These are phyloP conservation scores for Cercophora scortea DNA, from an alignment of 495 filamentous ascomycete genomes.

Conservation along the genomic window DNA sequence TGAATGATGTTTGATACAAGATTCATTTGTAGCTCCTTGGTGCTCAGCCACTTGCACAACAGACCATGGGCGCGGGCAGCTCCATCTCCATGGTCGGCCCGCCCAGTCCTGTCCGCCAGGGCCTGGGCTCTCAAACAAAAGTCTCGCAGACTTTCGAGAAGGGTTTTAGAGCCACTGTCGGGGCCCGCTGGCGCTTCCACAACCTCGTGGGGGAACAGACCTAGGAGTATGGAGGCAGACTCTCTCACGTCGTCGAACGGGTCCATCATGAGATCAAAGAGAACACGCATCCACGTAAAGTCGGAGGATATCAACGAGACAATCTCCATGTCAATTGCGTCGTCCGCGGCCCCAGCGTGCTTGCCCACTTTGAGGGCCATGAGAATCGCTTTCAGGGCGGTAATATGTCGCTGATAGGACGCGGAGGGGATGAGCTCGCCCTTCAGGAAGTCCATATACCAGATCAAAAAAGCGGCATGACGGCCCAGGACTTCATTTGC, in stretches of 20 bases:
- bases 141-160: constrained; percentile 19
- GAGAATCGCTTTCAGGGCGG: constrained; percentile 58
- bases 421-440: constrained; percentile 64
- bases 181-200: constrained; percentile 2
- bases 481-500: constrained; percentile 21
- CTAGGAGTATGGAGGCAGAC: constrained; percentile 51
- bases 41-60: constrained; percentile 33
- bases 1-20: constrained; percentile 40
- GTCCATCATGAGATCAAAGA: constrained; percentile 74
- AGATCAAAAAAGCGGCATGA: constrained; percentile 54
- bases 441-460: constrained; percentile 65
- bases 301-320: constrained; percentile 10
- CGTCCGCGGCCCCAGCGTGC: constrained; percentile 18
- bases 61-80: constrained; percentile 57
- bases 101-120: constrained; percentile 52
- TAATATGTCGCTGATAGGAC: constrained; percentile 84
- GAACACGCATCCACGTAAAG: constrained; percentile 50
- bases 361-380: constrained; percentile 50
- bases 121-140: constrained; percentile 49
- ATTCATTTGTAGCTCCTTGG: constrained; percentile 29
- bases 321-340: constrained; percentile 18
- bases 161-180: constrained; percentile 4
- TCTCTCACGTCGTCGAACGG: constrained; percentile 89
- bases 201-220: constrained; percentile 24
- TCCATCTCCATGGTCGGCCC: constrained; percentile 82